phyloP scores from a whole-genome alignment of 2,329 filamentous ascomycete species.

The Exophiala bonariae region DNA sequence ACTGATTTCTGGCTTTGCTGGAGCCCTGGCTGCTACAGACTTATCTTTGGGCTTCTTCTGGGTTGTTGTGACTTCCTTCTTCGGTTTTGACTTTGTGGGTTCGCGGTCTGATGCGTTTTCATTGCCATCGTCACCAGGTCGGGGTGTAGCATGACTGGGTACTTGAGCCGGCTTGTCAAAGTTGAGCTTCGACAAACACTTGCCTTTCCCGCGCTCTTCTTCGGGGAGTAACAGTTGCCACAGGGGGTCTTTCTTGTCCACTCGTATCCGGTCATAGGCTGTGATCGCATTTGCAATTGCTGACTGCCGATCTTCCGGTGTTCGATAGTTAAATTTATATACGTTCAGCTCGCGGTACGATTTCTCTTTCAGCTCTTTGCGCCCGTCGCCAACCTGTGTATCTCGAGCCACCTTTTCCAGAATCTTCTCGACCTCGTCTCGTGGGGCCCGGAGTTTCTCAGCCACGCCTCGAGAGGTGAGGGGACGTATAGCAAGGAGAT shows the following conservation, averaged over 20 bases:
- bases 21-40: neutral
- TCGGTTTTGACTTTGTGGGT: slow-evolving; percentile 4
- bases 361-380: slow-evolving; percentile 59
- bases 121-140: slow-evolving; percentile 17
- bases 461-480: slow-evolving; percentile 49
- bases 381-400: slow-evolving; percentile 42
- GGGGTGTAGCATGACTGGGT: slow-evolving; percentile 14
- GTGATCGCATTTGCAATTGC: slow-evolving; percentile 64
- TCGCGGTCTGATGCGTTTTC: slow-evolving; percentile 24
- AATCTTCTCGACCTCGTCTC: slow-evolving; percentile 48
- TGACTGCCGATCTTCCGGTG: slow-evolving; percentile 55
- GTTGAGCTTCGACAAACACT: slow-evolving; percentile 59
- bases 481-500: slow-evolving; percentile 56
- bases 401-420: slow-evolving; percentile 55
- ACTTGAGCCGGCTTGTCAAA: slow-evolving; percentile 34
- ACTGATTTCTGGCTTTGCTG: slow-evolving; percentile 33
- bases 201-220: slow-evolving; percentile 63
- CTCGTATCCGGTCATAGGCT: slow-evolving; percentile 62
- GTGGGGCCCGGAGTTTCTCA: slow-evolving; percentile 48
- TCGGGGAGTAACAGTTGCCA: slow-evolving; percentile 64
- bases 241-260: slow-evolving; percentile 59
- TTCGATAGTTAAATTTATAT: slow-evolving; percentile 61
- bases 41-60: slow-evolving; percentile 43
- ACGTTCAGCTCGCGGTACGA: slow-evolving; percentile 62
- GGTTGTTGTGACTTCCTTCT: slow-evolving; percentile 10